These are phyloP conservation scores for Solanum medicagineum DNA, from an alignment of 257 asterid species.

Conservation along the genomic window DNA sequence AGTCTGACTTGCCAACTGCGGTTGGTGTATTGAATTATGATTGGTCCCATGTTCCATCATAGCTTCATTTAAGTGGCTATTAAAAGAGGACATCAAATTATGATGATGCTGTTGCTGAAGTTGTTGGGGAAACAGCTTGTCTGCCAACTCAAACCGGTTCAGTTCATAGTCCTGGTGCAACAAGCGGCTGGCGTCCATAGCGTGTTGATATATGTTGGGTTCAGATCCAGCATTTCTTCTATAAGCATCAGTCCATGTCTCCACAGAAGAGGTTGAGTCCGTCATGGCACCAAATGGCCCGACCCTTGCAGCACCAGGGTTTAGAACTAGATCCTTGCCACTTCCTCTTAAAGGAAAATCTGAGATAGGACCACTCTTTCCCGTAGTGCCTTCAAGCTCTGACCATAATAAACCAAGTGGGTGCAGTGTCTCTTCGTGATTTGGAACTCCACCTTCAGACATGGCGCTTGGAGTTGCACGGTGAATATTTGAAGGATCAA, in stretches of 20 bases:
- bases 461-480: constrained; percentile 22
- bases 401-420: constrained; percentile 84
- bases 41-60: constrained; percentile 38
- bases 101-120: constrained; percentile 49
- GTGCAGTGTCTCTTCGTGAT: constrained; percentile 45
- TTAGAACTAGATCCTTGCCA: constrained; percentile 27
- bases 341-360: constrained; percentile 8
- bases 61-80: constrained; percentile 41
- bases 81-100: constrained; percentile 38
- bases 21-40: constrained; percentile 50
- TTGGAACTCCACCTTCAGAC: constrained; percentile 27
- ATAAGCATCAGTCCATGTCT: constrained; percentile 50
- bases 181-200: constrained; percentile 33
- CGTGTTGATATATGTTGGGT: constrained; percentile 42
- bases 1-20: constrained; percentile 39
- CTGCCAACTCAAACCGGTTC: constrained; percentile 47
- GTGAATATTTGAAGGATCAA: constrained; percentile 28
- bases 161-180: constrained; percentile 43
- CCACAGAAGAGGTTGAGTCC: constrained; percentile 35
- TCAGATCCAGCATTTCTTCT: constrained; percentile 38
- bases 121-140: constrained; percentile 48
- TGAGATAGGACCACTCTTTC: constrained; percentile 29
- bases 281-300: constrained; percentile 27
- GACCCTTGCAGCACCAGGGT: constrained; percentile 37
- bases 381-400: constrained; percentile 62